A percentile compares a stretch with the other conserved stretches of the same genome.
Conservation (phyloP, 176 grass and related monocot genomes). For the Metroxylon sagu region DNA sequence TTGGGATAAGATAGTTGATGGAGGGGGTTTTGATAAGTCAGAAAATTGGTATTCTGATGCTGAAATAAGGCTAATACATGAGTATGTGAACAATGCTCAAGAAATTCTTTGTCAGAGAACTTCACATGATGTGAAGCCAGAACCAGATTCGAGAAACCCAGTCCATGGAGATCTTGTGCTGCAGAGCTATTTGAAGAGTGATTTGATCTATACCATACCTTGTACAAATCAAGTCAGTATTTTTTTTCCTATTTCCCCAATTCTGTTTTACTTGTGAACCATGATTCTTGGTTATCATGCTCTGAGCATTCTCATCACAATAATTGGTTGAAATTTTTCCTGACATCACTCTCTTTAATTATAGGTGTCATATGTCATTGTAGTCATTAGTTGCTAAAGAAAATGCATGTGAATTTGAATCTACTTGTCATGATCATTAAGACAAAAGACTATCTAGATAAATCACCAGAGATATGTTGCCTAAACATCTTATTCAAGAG, state of each 20-base stretch:
- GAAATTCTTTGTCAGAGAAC: slow-evolving; percentile 31
- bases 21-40: slow-evolving; percentile 47
- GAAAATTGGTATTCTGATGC: slow-evolving; percentile 43
- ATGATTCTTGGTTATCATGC: not conserved
- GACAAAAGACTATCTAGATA: too few species aligned
- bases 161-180: slow-evolving; percentile 16
- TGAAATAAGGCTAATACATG: slow-evolving; percentile 47
- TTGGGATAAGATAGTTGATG: slow-evolving; percentile 39
- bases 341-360: too few species aligned
- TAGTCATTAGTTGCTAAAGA: too few species aligned
- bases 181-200: slow-evolving; percentile 10
- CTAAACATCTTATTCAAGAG: too few species aligned
- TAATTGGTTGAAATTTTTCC: slow-evolving; percentile 12
- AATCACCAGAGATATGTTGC: too few species aligned
- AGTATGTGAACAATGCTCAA: slow-evolving; percentile 42
- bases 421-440: too few species aligned
- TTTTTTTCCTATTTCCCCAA: not conserved
- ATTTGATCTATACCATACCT: not conserved
- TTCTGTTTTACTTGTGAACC: not conserved
- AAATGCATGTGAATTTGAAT: too few species aligned
- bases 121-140: slow-evolving; percentile 17
- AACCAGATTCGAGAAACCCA: slow-evolving; percentile 21
- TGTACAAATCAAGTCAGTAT: slow-evolving; percentile 51
- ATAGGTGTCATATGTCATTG: too few species aligned
- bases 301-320: not conserved